Evolutionary conservation across 140 eudicot genomes (phyloP).

Genomic region (Cichorium intybus): DNA sequence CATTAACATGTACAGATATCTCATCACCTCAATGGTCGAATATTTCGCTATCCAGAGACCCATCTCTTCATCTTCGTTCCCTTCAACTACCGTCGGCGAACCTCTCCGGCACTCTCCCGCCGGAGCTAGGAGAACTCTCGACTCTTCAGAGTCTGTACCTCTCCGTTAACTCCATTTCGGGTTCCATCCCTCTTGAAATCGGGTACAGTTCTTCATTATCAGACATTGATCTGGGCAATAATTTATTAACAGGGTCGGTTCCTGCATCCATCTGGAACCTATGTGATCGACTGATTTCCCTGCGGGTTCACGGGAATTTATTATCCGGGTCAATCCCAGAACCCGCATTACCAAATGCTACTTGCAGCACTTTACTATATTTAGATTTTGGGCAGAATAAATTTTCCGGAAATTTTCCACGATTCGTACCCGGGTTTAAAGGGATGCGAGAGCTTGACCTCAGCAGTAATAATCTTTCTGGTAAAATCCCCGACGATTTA

Average conservation of each 20-base stretch:
- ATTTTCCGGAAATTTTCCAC: constrained; percentile 66
- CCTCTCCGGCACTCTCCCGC: constrained; percentile 69
- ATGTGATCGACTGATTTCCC: constrained; percentile 59
- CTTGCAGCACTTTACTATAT: constrained; percentile 46
- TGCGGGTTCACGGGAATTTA: constrained; percentile 65
- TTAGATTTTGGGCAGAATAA: constrained; percentile 76
- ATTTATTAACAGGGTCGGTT: constrained; percentile 63
- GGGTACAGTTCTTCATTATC: constrained; percentile 76
- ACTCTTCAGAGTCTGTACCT: constrained; percentile 61
- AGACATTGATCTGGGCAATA: constrained; percentile 72
- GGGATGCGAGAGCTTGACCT: constrained; percentile 70
- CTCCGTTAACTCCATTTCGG: constrained; percentile 57
- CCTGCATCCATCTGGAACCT: constrained; percentile 91
- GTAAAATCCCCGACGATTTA: constrained; percentile 57
- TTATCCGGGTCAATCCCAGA: constrained; percentile 68
- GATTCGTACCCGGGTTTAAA: constrained; percentile 47
- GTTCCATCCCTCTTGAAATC: constrained; percentile 77
- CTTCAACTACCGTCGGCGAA: constrained; percentile 91
- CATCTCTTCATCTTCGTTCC: constrained; percentile 58
- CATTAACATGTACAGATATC: constrained; percentile 42
- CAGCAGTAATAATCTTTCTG: constrained; percentile 56
- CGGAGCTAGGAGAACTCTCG: constrained; percentile 67
- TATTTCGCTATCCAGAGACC: constrained; percentile 47
- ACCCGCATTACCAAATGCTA: constrained; percentile 78
- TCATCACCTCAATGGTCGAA: constrained; percentile 74